phyloP scores from a whole-genome alignment of 23 red algal species.

The Chondrus crispus region DNA sequence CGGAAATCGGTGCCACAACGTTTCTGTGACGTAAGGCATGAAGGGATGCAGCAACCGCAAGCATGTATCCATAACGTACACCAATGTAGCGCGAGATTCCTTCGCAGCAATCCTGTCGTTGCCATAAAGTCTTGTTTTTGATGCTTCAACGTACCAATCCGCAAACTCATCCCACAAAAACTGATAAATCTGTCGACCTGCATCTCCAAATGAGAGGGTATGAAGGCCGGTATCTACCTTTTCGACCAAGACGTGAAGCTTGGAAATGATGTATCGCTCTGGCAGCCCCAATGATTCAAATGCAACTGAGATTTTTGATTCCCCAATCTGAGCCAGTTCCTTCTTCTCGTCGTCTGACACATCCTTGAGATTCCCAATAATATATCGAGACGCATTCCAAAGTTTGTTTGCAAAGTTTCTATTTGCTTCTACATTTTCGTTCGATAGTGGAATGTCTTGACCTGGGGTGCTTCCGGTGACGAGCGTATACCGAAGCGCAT shows the following conservation, averaged over 20 bases:
- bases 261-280: constrained; percentile 82
- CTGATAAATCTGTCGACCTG: constrained; percentile 75
- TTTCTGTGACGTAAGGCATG: constrained; percentile 98
- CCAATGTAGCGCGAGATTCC: constrained; percentile 58
- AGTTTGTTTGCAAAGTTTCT: constrained; percentile 99
- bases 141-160: constrained; percentile 98
- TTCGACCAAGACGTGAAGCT: constrained; percentile 58
- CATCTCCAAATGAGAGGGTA: constrained; percentile 67
- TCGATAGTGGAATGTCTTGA: constrained; percentile 89
- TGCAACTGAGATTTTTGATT: not conserved
- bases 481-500: constrained; percentile 92
- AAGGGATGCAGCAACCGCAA: constrained; percentile 96
- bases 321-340: constrained; percentile 10
- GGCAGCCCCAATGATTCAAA: constrained; percentile 43
- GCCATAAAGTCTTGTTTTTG: constrained; percentile 76
- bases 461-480: constrained; percentile 88
- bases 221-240: constrained; percentile 48
- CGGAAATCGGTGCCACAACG: constrained; percentile 89
- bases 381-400: constrained; percentile 92
- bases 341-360: constrained; percentile 45
- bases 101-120: not conserved
- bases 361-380: constrained; percentile 63
- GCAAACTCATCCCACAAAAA: constrained; percentile 99
- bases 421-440: constrained; percentile 80
- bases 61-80: constrained; percentile 88